Evolutionary conservation across 2,329 filamentous ascomycete genomes (phyloP), one percentile per base, ranked within the genome.

Genomic region (Neonectria coccinea): DNA sequence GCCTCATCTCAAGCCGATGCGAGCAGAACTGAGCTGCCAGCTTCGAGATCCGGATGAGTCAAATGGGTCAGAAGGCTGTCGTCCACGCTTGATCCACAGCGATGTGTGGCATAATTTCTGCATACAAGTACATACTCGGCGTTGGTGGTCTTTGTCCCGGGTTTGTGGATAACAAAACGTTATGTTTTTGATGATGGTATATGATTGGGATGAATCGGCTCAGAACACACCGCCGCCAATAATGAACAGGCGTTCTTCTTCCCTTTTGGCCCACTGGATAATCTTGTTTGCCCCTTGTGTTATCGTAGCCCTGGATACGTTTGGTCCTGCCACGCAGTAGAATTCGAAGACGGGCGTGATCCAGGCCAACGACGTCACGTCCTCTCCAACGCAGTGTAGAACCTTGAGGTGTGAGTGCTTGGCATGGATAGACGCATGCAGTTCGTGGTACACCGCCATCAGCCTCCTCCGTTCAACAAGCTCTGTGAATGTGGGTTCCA

Each of bases 181-280:
- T 58, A 52, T 50, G 47, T 62, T 55, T 55, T 72, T 62, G 59
- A 68, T 69, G 53, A 65, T 57, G 14, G 56, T 67, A 68, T 61
- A 69, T 59, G 56, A 65, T 65, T 66, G 54, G 45, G 63, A 65
- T 62, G 62, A 36, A 56, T 62, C 55, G 42, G 50, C 50, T 78
- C 68, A 90, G 73, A 91, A 91, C 71, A 98, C 95, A 47, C 94
- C 96, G n/a, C 96, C 97, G 1, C 96, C 96, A 75, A 99, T 96
- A 64, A 99, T 97, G 76, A 99, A 99, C 6, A 98, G 83, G 62
- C 96, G 85, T 79, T 98, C 94, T 79, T 98, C 95, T 79, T 99
- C 96, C 69, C 90, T 86, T 75, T 92, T 91, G 2, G 95, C 91
- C 94, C 95, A 99, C 75, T 96, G 92, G 6, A 97, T 90, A 54